Conservation (phyloP, 208 protist species). For the Naegleria fowleri region DNA sequence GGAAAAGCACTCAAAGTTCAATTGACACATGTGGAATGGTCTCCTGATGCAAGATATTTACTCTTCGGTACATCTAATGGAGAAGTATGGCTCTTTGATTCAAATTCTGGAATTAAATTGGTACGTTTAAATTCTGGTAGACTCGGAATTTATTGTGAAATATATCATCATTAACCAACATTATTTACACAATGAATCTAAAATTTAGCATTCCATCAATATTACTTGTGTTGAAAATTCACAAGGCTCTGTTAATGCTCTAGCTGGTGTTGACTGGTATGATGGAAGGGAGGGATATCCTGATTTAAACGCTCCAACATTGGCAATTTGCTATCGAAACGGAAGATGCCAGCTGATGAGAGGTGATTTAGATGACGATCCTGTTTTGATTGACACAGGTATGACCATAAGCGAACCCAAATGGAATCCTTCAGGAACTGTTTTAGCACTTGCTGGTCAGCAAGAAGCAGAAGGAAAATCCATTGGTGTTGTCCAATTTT, state of each 20-base stretch:
- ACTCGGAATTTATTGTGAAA: too few relatives aligned
- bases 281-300: conserved; percentile 68
- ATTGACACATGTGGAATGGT: conserved; percentile 83
- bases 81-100: neutral
- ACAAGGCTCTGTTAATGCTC: conserved; percentile 34
- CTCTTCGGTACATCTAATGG: conserved; percentile 56
- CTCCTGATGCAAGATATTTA: conserved; percentile 78
- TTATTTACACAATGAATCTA: too few relatives aligned
- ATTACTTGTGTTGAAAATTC: conserved; percentile 57
- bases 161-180: too few relatives aligned
- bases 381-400: conserved; percentile 78
- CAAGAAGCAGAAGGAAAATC: conserved; percentile 36
- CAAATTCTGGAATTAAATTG: conserved; percentile 16
- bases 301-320: conserved; percentile 60
- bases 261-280: conserved; percentile 69
- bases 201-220: conserved; percentile 59
- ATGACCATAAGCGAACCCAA: conserved; percentile 60
- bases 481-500: conserved; percentile 83
- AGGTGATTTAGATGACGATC: conserved; percentile 67
- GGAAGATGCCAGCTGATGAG: conserved; percentile 85
- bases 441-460: conserved; percentile 75
- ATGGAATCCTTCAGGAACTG: conserved; percentile 87
- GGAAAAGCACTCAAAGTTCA: conserved; percentile 76
- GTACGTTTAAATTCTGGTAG: neutral
- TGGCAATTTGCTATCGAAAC: conserved; percentile 75